Conservation (phyloP, 2,329 filamentous ascomycete species). For the Fusarium albosuccineum region DNA sequence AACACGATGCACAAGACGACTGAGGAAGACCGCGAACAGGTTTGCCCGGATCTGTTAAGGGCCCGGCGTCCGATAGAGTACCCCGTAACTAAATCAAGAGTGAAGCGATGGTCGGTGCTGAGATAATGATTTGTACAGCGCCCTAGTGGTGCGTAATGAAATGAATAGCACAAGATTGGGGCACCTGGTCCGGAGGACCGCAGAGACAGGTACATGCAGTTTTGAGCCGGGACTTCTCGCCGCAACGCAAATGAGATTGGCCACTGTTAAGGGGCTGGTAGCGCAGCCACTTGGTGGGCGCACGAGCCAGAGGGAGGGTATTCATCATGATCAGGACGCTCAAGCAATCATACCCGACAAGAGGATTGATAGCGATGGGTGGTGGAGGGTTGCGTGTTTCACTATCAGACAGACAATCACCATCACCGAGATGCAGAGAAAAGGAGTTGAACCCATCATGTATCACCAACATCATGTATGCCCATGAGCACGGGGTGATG, state of each 20-base stretch:
- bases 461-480: constrained; percentile 8
- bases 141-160: constrained; percentile 1
- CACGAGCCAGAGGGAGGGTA: constrained; percentile 37
- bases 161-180: constrained; percentile 29
- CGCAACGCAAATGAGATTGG: constrained; percentile 43
- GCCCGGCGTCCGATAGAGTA: constrained; percentile 20
- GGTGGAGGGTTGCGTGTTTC: constrained; percentile 22
- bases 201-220: constrained; percentile 39
- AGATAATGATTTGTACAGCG: constrained; percentile 40
- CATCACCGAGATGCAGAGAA: background rate
- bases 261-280: constrained; percentile 45
- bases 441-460: constrained; percentile 20
- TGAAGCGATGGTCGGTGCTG: constrained; percentile 26
- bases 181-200: constrained; percentile 32
- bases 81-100: constrained; percentile 14
- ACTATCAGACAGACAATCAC: constrained; percentile 11
- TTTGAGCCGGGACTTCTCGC: constrained; percentile 27
- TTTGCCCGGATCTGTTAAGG: constrained; percentile 32
- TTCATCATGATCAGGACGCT: constrained; percentile 7
- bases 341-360: constrained; percentile 1
- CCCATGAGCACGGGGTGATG: constrained; percentile 22
- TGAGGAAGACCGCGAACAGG: constrained; percentile 13
- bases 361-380: constrained; percentile 3
- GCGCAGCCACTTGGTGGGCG: constrained; percentile 38
- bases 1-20: constrained; percentile 15